Percentiles rank a stretch among this genome's conserved stretches.
Evolutionary conservation across 768 basidiomycete genomes (phyloP).

Genomic region (Termitomyces titanicus): DNA sequence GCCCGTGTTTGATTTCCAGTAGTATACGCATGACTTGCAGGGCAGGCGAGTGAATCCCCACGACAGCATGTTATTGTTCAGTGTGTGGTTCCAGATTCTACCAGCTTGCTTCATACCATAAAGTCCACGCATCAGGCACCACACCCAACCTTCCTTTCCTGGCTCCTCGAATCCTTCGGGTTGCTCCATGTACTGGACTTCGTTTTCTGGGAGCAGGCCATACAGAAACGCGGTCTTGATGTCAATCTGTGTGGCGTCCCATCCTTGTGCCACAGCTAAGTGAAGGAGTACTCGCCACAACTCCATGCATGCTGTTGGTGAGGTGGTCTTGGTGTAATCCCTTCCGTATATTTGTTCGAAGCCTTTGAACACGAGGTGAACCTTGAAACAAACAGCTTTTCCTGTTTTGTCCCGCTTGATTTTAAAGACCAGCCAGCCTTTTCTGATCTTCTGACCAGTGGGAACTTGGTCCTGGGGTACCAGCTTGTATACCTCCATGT

Average conservation of each 20-base stretch:
- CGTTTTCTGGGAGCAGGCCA: no score
- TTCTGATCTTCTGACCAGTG: neutral
- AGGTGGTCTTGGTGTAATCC: constrained; percentile 16
- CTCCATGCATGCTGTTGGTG: constrained; percentile 36
- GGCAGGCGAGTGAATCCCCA: constrained; percentile 24
- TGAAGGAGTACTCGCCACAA: constrained; percentile 1
- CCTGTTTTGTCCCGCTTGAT: constrained; percentile 23
- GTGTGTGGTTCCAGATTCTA: constrained; percentile 28
- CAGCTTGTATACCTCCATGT: constrained; percentile 22
- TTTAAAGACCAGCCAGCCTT: constrained; percentile 18
- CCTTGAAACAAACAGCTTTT: constrained; percentile 22
- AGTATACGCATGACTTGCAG: constrained; percentile 18
- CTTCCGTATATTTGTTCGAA: constrained; percentile 24
- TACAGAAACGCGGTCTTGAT: no score
- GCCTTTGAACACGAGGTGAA: constrained; percentile 36
- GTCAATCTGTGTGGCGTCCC: no score
- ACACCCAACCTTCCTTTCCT: constrained; percentile 21
- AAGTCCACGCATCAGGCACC: constrained; percentile 20
- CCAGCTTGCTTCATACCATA: constrained; percentile 38
- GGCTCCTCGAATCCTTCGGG: constrained; percentile 26
- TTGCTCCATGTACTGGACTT: constrained; percentile 13
- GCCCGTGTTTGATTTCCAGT: neutral
- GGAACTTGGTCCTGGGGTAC: constrained; percentile 13
- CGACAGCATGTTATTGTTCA: constrained; percentile 2
- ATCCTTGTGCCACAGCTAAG: no score